Evolutionary conservation across 2,329 filamentous ascomycete species (phyloP).

Genomic region (Neonectria sp.): DNA sequence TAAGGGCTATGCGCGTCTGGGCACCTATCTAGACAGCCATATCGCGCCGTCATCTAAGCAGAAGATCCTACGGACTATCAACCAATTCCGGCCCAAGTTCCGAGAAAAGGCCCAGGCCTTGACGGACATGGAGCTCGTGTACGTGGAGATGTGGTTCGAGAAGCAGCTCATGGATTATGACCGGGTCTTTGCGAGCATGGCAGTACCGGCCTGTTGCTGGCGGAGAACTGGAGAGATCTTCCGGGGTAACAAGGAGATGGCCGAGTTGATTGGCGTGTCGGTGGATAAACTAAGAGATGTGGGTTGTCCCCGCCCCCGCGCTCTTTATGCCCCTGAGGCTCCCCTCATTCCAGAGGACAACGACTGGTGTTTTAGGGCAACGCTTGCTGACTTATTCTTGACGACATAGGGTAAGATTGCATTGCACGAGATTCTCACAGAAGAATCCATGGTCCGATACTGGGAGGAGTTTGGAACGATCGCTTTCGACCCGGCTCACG

Average conservation of each 20-base stretch:
- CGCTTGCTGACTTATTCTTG: slow-evolving; percentile 36
- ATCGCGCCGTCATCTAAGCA: slow-evolving; percentile 87
- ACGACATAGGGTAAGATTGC: slow-evolving; percentile 87
- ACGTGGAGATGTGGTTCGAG: slow-evolving; percentile 99
- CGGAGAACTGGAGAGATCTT: slow-evolving; percentile 97
- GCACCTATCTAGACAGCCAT: slow-evolving; percentile 92
- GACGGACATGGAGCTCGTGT: slow-evolving; percentile 93
- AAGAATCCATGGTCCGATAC: slow-evolving; percentile 95
- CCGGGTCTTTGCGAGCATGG: slow-evolving; percentile 98
- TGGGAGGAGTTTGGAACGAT: slow-evolving; percentile 99
- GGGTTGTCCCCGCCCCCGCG: slow-evolving; percentile 57
- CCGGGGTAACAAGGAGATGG: slow-evolving; percentile 98
- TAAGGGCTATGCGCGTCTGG: slow-evolving; percentile 91
- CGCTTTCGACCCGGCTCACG: slow-evolving; percentile 93
- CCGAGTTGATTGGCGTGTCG: slow-evolving; percentile 92
- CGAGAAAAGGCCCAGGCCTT: slow-evolving; percentile 93
- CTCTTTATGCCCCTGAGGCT: slow-evolving; percentile 22
- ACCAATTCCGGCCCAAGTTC: slow-evolving; percentile 95
- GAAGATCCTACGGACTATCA: slow-evolving; percentile 91
- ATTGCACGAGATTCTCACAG: slow-evolving; percentile 94
- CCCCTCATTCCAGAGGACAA: slow-evolving; percentile 6
- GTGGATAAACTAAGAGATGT: slow-evolving; percentile 94
- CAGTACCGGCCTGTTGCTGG: slow-evolving; percentile 98
- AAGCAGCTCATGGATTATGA: slow-evolving; percentile 97
- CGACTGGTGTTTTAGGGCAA: neutral